Evolutionary conservation across 495 filamentous ascomycete species (phyloP).

Genomic region (Pyrenula aspistea): DNA sequence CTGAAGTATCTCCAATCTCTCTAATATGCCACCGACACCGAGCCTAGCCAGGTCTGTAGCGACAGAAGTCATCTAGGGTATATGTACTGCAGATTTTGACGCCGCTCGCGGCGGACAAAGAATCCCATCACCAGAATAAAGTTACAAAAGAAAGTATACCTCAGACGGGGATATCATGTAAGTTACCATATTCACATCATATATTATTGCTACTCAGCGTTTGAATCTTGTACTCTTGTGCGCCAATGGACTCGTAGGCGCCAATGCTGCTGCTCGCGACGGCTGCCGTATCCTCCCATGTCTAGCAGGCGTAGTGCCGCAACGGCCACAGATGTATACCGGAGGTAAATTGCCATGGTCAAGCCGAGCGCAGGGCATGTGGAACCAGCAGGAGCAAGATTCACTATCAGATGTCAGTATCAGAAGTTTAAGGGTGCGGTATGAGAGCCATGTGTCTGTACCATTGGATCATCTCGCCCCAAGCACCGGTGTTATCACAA

Average conservation of each 20-base stretch:
- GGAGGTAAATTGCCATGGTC: conserved; percentile 47
- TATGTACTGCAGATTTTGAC: too few relatives aligned
- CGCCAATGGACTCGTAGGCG: conserved; percentile 47
- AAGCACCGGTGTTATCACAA: conserved; percentile 55
- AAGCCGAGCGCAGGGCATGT: conserved; percentile 66
- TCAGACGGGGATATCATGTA: too few relatives aligned
- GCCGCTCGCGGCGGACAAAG: too few relatives aligned
- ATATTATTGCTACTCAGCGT: too few relatives aligned
- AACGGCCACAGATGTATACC: conserved; percentile 73
- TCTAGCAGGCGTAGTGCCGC: conserved; percentile 60
- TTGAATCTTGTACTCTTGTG: conserved; percentile 32
- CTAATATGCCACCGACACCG: too few relatives aligned
- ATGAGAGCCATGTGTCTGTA: conserved; percentile 22
- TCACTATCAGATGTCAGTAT: conserved; percentile 39
- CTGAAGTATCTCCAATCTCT: too few relatives aligned
- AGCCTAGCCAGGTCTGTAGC: too few relatives aligned
- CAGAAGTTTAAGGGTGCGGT: neutral
- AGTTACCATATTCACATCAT: too few relatives aligned
- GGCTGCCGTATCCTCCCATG: conserved; percentile 50
- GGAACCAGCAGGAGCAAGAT: conserved; percentile 78
- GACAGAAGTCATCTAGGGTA: too few relatives aligned
- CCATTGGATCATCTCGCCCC: conserved; percentile 75
- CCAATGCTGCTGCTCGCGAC: conserved; percentile 27
- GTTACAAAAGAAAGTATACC: too few relatives aligned
- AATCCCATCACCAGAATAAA: too few relatives aligned